phyloP scores from a whole-genome alignment of 257 asterid species.

The Solanum medicagineum region DNA sequence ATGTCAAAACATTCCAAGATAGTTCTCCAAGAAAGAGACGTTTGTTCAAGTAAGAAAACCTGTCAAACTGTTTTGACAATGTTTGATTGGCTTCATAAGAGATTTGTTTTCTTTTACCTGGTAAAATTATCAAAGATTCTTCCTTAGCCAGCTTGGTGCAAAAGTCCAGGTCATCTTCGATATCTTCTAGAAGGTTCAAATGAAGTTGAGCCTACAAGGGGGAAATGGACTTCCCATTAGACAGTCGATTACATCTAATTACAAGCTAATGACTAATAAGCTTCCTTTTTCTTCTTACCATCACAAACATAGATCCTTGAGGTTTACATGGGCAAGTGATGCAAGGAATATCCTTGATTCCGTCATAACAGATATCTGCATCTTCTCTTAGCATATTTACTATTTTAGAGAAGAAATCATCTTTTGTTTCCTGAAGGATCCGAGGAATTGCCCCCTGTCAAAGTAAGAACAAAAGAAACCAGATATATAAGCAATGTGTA shows the following conservation, averaged over 20 bases:
- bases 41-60: neutral
- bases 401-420: slow-evolving; percentile 42
- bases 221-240: neutral
- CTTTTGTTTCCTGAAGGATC: slow-evolving; percentile 43
- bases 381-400: slow-evolving; percentile 30
- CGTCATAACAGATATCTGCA: slow-evolving; percentile 37
- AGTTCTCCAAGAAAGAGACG: neutral
- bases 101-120: slow-evolving; percentile 27
- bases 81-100: neutral
- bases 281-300: slow-evolving; percentile 33
- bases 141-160: slow-evolving; percentile 49
- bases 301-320: slow-evolving; percentile 72
- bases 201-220: slow-evolving; percentile 46
- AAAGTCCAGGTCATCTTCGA: slow-evolving; percentile 59
- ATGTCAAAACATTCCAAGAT: neutral
- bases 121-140: slow-evolving; percentile 45
- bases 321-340: slow-evolving; percentile 77
- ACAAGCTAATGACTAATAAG: neutral
- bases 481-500: neutral
- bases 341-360: slow-evolving; percentile 48
- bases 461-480: neutral
- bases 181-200: slow-evolving; percentile 34
- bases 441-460: slow-evolving; percentile 63
- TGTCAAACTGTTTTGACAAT: neutral
- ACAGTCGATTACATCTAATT: neutral